Evolutionary conservation across 371 early-diverging fungal genomes (phyloP).

Genomic region (Apophysomyces sp.): DNA sequence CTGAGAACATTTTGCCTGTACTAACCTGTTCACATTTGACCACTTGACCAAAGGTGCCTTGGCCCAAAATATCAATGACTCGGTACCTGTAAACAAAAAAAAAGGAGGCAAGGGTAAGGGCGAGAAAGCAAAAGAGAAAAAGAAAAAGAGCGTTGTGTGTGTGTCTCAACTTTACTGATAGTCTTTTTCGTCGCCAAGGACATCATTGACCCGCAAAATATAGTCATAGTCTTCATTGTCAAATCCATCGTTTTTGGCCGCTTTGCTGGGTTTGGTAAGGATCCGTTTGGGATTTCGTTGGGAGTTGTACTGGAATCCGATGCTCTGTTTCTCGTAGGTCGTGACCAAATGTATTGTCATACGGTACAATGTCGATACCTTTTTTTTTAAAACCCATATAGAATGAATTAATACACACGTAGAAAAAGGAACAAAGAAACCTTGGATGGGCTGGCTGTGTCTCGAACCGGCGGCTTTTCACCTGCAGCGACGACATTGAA

Average conservation of each 20-base stretch:
- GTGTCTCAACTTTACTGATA: slow-evolving; percentile 76
- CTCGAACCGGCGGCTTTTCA: background rate
- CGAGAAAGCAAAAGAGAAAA: background rate
- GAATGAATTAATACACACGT: background rate
- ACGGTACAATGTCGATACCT: background rate
- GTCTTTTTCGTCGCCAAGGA: slow-evolving; percentile 74
- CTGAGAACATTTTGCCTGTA: slow-evolving; percentile 87
- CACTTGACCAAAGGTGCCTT: slow-evolving; percentile 99
- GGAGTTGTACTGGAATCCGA: slow-evolving; percentile 71
- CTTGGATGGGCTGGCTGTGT: background rate
- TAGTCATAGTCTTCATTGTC: slow-evolving; percentile 97
- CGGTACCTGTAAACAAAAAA: slow-evolving; percentile 54
- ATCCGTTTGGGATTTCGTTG: slow-evolving; percentile 83
- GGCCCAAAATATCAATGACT: slow-evolving; percentile 89
- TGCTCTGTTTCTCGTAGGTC: slow-evolving; percentile 74
- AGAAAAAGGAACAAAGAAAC: background rate
- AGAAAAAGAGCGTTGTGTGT: too few species aligned
- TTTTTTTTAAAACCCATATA: background rate
- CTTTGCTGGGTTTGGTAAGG: slow-evolving; percentile 92
- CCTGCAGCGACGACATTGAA: background rate
- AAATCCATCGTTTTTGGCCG: slow-evolving; percentile 87
- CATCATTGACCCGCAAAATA: slow-evolving; percentile 94
- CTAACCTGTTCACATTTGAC: slow-evolving; percentile 87
- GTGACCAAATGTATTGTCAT: slow-evolving; percentile 62
- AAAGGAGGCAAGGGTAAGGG: background rate